Evolutionary conservation across 208 protist genomes (phyloP).

Genomic region (Crithidia mellificae): DNA sequence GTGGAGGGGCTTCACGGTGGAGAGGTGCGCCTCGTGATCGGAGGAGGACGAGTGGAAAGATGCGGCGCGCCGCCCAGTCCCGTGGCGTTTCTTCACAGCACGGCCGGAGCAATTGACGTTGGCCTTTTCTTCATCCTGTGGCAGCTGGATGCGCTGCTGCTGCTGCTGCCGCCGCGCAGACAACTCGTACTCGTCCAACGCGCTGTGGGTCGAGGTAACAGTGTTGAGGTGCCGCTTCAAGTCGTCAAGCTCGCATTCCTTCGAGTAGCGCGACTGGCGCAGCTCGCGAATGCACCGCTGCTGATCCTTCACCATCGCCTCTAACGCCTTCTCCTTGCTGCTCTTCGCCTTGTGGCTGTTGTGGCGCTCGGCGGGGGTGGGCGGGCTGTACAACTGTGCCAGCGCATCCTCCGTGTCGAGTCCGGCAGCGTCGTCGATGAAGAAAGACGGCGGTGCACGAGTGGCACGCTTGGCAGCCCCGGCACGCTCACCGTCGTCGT

Average conservation of each 20-base stretch:
- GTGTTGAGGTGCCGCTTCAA: slow-evolving; percentile 12
- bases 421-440: not conserved
- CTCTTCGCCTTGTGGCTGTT: not conserved
- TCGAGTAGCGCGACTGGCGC: slow-evolving; percentile 12
- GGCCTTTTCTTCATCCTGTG: not conserved
- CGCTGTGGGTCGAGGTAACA: not conserved
- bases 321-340: not conserved
- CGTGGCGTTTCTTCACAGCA: not conserved
- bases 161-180: not conserved
- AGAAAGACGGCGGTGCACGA: not conserved
- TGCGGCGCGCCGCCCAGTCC: too few relatives aligned
- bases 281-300: slow-evolving; percentile 7
- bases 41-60: slow-evolving; percentile 6
- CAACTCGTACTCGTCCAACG: not conserved
- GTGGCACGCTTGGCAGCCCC: not conserved
- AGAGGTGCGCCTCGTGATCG: slow-evolving; percentile 6
- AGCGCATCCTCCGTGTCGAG: not conserved
- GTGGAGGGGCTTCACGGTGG: not conserved
- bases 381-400: not conserved
- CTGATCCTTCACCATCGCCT: slow-evolving; percentile 7
- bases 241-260: slow-evolving; percentile 21
- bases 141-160: slow-evolving; percentile 11
- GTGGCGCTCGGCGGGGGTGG: slow-evolving; percentile 2
- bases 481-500: not conserved
- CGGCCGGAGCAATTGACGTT: not conserved